Base-by-base conservation (phyloP, 2,329 filamentous ascomycete genomes). In the Aspergillus sp. region DNA sequence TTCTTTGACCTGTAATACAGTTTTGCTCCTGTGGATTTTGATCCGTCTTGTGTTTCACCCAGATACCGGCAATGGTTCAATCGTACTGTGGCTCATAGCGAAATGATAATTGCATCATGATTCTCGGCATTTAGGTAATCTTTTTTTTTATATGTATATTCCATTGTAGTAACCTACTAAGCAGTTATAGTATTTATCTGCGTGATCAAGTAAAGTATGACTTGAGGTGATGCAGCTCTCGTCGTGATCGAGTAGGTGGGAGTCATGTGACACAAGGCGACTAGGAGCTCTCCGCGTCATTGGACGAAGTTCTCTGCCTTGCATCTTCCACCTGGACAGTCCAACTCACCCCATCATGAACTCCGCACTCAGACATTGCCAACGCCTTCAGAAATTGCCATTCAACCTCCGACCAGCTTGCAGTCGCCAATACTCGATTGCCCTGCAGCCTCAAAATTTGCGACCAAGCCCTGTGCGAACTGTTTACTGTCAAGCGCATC, bases 1-100 rank as follows among this genome's bases (percentile, higher is more conserved):
- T 32, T 48, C 36, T 48, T 45, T 53, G 42, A 53, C 30, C 32
- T 53, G 51, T 32, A 41, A 32, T 47, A 30, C 34, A 53, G 36
- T 36, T 34, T 39, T 53, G 18, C 17, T 24, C 39, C 18, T 36
- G 12, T 44, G 41, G 24, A 8, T 36, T 26, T 45, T 18, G 34
- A 38, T 12, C 39, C 30, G 38, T 45, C n/a, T 45, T 38, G 20
- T 45, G 41, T 13, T 53, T 53, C 36, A 22, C 30, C 32, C 30
- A 53, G 51, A 39, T 53, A 51, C 51, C 43, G 42, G 43, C 30
- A 36, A 30, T 39, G 13, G 22, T 26, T 34, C 38, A 13, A 22
- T 36, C 48, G 48, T 43, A 51, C 38, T 43, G 15, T 42, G 48
- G 48, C 24, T 13, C 38, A 51, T 32, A 53, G 44, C 22, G 34